Evolutionary conservation across 2,329 filamentous ascomycete species (phyloP), one percentile per base, ranked within the genome.

Genomic region (Pseudogymnoascus sp.): DNA sequence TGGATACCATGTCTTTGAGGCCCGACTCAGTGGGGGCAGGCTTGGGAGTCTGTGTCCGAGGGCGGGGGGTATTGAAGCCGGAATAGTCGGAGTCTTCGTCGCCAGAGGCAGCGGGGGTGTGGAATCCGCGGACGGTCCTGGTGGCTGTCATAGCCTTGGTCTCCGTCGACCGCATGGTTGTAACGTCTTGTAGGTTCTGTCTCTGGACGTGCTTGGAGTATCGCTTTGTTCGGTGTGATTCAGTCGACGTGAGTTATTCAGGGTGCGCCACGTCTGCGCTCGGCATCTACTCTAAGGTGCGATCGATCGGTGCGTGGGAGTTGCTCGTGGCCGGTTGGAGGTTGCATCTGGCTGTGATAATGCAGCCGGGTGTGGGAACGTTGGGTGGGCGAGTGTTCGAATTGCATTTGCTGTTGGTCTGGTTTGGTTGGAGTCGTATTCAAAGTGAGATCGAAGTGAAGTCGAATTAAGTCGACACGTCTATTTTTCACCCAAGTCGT

Each of bases 41-140:
- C 32, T 67, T 61, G 38, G 60, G 58, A 9, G 65, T 64, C 50
- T 65, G 64, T 8, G 57, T 61, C 4, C 34, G 34, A 6, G 54
- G 57, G 18, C 65, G 65, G 16, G 77, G 75, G 4, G 77, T 77
- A 39, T 69, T 72, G 60, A 72, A 71, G 58, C 69, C 63, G 5
- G 75, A 76, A 63, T 75, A 75, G 65, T 83, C 81, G 3, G 80
- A 82, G 67, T 83, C 80, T 68, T 84, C 81, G 60, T 80, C 80
- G 25, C 77, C 79, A 58, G 80, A 82, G 9, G 75, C 77, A 25
- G 76, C 71, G 47, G 70, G 69, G 32, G 70, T 72, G 43, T 71
- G 67, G 57, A 72, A 72, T 9, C 69, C 70, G 59, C 70, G 67
- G n/a, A 72, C 66, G 25, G 67, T 71, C 6, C 62, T 70, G 63